These are phyloP conservation scores for Dryas alaskensis DNA, from an alignment of 306 rosid genomes.

Conservation along the genomic window DNA sequence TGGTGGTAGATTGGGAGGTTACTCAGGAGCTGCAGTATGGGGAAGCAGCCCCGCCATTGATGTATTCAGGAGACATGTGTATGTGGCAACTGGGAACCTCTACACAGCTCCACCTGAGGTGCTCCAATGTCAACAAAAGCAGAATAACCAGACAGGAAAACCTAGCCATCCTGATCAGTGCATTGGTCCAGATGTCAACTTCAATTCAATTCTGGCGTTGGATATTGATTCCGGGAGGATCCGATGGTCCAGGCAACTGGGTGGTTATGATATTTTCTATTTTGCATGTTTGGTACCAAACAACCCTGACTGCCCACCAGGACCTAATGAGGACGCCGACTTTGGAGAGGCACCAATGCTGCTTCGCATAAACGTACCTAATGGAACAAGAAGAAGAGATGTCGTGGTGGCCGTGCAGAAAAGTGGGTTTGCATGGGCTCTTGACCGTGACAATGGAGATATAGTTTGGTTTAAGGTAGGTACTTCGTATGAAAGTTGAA, in stretches of 20 bases:
- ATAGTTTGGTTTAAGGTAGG: conserved; percentile 39
- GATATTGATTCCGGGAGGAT: conserved; percentile 30
- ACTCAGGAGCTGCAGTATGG: conserved; percentile 43
- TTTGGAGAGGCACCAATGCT: conserved; percentile 45
- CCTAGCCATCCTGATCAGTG: conserved; percentile 39
- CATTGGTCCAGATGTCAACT: conserved; percentile 38
- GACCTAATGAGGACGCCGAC: conserved; percentile 41
- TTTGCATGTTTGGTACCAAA: conserved; percentile 37
- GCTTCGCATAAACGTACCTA: conserved; percentile 19
- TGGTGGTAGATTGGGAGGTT: conserved; percentile 29
- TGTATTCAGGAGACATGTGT: conserved; percentile 28
- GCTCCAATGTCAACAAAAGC: conserved; percentile 33
- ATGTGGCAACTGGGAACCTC: conserved; percentile 45
- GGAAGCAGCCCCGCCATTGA: conserved; percentile 51
- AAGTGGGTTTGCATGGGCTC: conserved; percentile 44
- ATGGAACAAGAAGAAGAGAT: conserved; percentile 13
- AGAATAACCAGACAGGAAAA: conserved; percentile 29
- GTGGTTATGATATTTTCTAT: conserved; percentile 36
- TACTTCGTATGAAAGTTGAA: neutral
- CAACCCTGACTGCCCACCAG: conserved; percentile 48
- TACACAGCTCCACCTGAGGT: conserved; percentile 39
- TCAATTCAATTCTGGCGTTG: conserved; percentile 37
- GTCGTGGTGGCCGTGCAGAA: conserved; percentile 44
- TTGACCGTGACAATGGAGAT: conserved; percentile 34
- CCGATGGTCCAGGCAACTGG: conserved; percentile 32